Percentiles rank a stretch among this genome's conserved stretches.
Evolutionary conservation across 805 yeast species (phyloP).

Genomic region (Suhomyces sp.): DNA sequence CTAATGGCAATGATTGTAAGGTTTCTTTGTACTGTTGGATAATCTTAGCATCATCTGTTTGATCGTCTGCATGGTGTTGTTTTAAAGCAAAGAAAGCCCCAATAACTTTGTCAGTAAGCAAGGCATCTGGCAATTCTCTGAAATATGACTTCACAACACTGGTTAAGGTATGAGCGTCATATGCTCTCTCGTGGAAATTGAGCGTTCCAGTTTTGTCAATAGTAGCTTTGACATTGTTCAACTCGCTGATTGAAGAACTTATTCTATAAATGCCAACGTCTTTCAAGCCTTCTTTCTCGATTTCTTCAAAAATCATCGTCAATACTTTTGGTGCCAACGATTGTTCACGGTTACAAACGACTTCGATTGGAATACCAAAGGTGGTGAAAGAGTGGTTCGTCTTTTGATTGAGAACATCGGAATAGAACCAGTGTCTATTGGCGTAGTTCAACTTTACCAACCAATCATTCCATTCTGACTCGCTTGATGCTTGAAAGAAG

Average conservation of each 20-base stretch:
- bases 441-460: constrained; percentile 47
- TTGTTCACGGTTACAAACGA: constrained; percentile 71
- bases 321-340: constrained; percentile 63
- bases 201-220: constrained; percentile 48
- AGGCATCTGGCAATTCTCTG: constrained; percentile 83
- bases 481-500: constrained; percentile 64
- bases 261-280: constrained; percentile 88
- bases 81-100: constrained; percentile 49
- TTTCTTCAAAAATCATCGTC: constrained; percentile 62
- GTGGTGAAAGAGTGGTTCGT: constrained; percentile 35
- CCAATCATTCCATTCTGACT: constrained; percentile 74
- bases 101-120: constrained; percentile 66
- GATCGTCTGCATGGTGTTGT: constrained; percentile 14
- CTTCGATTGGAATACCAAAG: constrained; percentile 83
- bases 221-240: constrained; percentile 40
- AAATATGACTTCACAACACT: constrained; percentile 82
- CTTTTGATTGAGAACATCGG: constrained; percentile 34
- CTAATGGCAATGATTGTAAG: constrained; percentile 51
- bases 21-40: constrained; percentile 25
- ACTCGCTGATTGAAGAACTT: constrained; percentile 50
- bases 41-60: constrained; percentile 11
- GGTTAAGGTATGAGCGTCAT: constrained; percentile 82
- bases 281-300: constrained; percentile 83
- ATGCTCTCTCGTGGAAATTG: constrained; percentile 49
- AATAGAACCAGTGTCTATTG: constrained; percentile 54